Percentiles rank a stretch among this genome's conserved stretches.
Conservation (phyloP, 352 stramenopile genomes). For the Lagenidium giganteum region DNA sequence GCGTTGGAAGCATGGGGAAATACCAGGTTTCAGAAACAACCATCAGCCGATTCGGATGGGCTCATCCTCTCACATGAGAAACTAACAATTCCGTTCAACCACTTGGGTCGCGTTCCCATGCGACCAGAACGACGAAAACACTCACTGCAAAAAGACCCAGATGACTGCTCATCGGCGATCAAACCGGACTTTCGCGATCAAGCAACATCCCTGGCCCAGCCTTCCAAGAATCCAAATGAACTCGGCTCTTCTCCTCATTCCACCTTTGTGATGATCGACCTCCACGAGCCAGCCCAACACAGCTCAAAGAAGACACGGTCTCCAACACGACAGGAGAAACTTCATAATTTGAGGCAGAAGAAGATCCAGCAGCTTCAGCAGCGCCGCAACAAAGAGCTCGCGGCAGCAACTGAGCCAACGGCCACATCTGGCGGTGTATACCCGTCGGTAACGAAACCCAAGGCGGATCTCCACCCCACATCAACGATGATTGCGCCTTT, state of each 20-base stretch:
- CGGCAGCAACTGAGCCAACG: slow-evolving; percentile 26
- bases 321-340: slow-evolving; percentile 20
- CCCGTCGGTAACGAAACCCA: too few species aligned
- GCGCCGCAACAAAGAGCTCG: slow-evolving; percentile 22
- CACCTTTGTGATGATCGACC: slow-evolving; percentile 15
- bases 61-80: too few species aligned
- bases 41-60: too few species aligned
- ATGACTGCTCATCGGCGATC: background rate
- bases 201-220: too few species aligned
- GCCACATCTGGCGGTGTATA: too few species aligned
- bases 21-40: too few species aligned
- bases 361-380: slow-evolving; percentile 65
- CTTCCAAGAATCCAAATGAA: too few species aligned
- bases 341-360: slow-evolving; percentile 45
- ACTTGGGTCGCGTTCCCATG: slow-evolving; percentile 36
- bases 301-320: background rate
- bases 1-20: too few species aligned
- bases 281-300: slow-evolving; percentile 3
- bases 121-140: slow-evolving; percentile 7
- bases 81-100: slow-evolving; percentile 12
- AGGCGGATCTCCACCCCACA: too few species aligned
- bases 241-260: too few species aligned
- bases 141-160: background rate
- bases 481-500: too few species aligned
- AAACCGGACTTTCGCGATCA: background rate